A percentile compares a stretch with the other conserved stretches of the same genome.
phyloP scores from a whole-genome alignment of 1,284 basidiomycete species.

The Hypsizygus ulmarius region DNA sequence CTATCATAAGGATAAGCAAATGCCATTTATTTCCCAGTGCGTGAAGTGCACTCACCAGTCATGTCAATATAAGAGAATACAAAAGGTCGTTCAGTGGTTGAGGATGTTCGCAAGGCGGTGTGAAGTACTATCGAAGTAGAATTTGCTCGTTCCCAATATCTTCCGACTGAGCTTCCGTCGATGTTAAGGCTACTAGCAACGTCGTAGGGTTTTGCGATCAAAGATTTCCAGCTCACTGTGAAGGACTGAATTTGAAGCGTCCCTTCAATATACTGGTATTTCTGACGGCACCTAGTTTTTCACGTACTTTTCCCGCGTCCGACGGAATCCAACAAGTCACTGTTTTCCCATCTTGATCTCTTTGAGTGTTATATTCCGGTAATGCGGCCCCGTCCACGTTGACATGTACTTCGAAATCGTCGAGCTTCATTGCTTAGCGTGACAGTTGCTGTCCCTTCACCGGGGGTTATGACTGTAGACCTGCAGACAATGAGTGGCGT shows the following conservation, averaged over 20 bases:
- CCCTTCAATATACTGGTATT: not conserved
- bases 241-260: constrained; percentile 2
- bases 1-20: not conserved
- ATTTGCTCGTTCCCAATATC: not conserved
- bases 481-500: too few species aligned
- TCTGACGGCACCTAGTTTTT: not conserved
- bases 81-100: constrained; percentile 6
- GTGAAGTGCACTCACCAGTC: constrained; percentile 9
- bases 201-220: not conserved
- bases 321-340: constrained; percentile 15
- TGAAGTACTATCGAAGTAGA: too few species aligned
- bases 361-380: constrained; percentile 7
- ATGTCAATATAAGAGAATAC: constrained; percentile 8
- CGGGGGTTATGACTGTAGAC: too few species aligned
- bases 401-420: constrained; percentile 8
- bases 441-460: too few species aligned
- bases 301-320: constrained; percentile 12
- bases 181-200: not conserved
- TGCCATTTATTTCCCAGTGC: not conserved
- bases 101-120: not conserved
- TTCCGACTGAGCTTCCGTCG: not conserved
- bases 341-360: constrained; percentile 1
- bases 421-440: constrained; percentile 2
- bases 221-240: not conserved
- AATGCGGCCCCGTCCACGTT: constrained; percentile 6